These are phyloP conservation scores for Trichoderma sp. DNA, from an alignment of 2,329 filamentous ascomycete species.

Conservation along the genomic window DNA sequence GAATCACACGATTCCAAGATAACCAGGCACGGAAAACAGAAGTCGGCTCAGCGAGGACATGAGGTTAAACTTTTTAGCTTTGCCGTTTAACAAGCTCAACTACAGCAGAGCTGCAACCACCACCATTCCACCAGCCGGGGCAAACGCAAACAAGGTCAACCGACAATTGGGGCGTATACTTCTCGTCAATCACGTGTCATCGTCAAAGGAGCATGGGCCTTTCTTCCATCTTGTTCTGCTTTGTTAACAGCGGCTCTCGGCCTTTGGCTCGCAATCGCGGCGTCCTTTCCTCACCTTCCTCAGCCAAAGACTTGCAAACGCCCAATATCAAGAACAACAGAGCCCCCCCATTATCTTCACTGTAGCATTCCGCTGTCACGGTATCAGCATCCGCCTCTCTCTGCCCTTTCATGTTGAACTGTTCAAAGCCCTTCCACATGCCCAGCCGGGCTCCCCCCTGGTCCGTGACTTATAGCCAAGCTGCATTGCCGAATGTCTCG, in stretches of 20 bases:
- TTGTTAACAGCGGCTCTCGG: not conserved
- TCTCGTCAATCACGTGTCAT: too few relatives aligned
- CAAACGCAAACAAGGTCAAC: not conserved
- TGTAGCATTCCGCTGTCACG: too few relatives aligned
- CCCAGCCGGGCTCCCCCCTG: not conserved
- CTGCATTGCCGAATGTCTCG: slow-evolving; percentile 14
- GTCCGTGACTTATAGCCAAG: not conserved
- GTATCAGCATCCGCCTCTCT: too few relatives aligned
- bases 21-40: not conserved
- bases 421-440: not conserved
- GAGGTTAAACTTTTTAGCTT: slow-evolving; percentile 13
- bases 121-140: not conserved
- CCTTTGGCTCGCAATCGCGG: not conserved
- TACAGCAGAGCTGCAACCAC: not conserved
- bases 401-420: not conserved
- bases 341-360: too few relatives aligned
- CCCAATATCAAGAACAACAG: not conserved
- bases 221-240: not conserved
- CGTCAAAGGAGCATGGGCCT: not conserved
- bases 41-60: not conserved
- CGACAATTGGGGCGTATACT: not conserved
- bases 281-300: too few relatives aligned
- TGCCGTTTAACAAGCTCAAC: not conserved
- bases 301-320: not conserved
- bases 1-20: not conserved